These are phyloP conservation scores for Penicillium argentinense DNA, from an alignment of 495 filamentous ascomycete species.

Conservation along the genomic window DNA sequence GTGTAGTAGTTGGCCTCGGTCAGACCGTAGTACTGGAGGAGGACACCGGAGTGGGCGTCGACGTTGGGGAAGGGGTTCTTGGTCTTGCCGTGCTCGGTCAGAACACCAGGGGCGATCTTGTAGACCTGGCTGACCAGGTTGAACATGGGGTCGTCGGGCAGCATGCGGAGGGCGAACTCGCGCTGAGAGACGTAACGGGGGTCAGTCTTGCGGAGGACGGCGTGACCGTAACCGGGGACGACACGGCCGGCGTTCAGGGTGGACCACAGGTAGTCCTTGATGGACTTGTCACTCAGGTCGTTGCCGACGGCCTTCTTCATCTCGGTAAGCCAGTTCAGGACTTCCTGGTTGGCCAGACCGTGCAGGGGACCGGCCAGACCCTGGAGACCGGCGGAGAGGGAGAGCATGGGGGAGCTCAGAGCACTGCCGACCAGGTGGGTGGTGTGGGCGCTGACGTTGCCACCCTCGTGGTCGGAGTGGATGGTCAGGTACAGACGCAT, in stretches of 20 bases:
- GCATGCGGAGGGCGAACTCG: constrained; percentile 88
- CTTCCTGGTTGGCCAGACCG: constrained; percentile 99
- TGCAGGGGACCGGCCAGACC: constrained; percentile 97
- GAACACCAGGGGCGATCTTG: constrained; percentile 96
- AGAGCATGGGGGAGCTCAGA: constrained; percentile 96
- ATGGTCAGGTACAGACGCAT: constrained; percentile 98
- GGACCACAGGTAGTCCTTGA: constrained; percentile 97
- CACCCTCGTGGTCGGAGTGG: constrained; percentile 98
- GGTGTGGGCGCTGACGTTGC: constrained; percentile 97
- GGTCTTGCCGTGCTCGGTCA: constrained; percentile 99
- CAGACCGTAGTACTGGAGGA: constrained; percentile 98
- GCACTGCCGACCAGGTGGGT: constrained; percentile 97
- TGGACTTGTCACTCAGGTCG: constrained; percentile 90
- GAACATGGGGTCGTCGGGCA: constrained; percentile 98
- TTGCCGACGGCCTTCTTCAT: constrained; percentile 96
- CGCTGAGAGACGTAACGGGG: constrained; percentile 97
- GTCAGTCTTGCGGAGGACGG: constrained; percentile 98
- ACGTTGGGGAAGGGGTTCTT: constrained; percentile 85
- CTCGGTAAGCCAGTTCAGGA: constrained; percentile 96
- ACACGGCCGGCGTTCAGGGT: constrained; percentile 94
- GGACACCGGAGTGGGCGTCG: constrained; percentile 90
- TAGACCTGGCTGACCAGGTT: constrained; percentile 98
- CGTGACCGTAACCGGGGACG: constrained; percentile 97
- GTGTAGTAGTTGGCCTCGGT: constrained; percentile 99
- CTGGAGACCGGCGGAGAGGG: constrained; percentile 92